Base-by-base conservation (phyloP, 352 stramenopile species). In the Pythium apleroticum region DNA sequence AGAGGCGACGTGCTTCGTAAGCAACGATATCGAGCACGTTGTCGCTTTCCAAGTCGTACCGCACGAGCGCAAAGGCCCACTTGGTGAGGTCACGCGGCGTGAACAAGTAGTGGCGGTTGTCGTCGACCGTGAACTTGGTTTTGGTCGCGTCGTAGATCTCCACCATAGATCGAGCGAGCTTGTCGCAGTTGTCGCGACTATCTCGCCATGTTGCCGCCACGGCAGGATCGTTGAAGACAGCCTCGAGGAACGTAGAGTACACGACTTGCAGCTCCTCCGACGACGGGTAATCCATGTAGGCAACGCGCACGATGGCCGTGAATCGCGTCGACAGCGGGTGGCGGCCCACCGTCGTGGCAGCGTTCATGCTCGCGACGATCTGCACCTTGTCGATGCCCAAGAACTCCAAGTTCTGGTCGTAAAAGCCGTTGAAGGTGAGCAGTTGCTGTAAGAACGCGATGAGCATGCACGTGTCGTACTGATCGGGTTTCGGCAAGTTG, bases 361-460 rank as follows among this genome's bases (percentile, higher is more conserved):
- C 89, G 65, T 98, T 98, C 82, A 98, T 98, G 9, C 85, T 97
- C 4, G 89, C 91, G 19, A 98, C 93, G 35, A 98, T 96, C 46
- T 98, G 91, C 35, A 98, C 88, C 35, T 91, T 90, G 55, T 98
- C 93, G 12, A 98, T 76, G 19, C 89, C 81, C 22, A 98, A 72
- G 63, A 98, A 98, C 75, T 98, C 93, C 22, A 98, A 71, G 45
- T 95, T 80, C 20, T 93, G 86, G 63, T 98, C 91, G 75, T 98
- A 99, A 65, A 98, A 98, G n/a, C 96, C 96, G 24, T 94, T 86
- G 66, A 98, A 97, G 0, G 95, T 98, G 58, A 98, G 77, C 22
- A 98, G 69, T 70, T 98, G 95, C 73, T 98, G 96, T 3, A 98
- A 75, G 71, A 98, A 98, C 5, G 95, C 93, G 27, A 98, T 97